Percentiles rank a stretch among this genome's conserved stretches.
Evolutionary conservation across 1,139 yeast species (phyloP).

Genomic region (Meyerozyma sp.): DNA sequence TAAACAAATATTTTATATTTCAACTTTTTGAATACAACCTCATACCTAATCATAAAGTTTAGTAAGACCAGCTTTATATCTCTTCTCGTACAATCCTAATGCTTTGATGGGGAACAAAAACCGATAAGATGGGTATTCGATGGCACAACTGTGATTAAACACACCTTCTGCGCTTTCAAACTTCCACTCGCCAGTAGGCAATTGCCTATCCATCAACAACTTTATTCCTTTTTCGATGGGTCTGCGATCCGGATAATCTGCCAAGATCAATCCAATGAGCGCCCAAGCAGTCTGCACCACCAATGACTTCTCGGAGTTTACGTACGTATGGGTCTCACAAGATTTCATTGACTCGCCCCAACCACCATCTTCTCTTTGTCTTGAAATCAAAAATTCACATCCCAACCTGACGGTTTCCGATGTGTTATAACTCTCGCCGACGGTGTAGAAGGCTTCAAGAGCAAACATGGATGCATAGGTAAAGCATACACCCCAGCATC

Average conservation of each 20-base stretch:
- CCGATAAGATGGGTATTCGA: constrained; percentile 92
- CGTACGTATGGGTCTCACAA: constrained; percentile 79
- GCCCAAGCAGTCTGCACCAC: constrained; percentile 96
- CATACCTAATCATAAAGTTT: not conserved
- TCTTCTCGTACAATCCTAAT: constrained; percentile 63
- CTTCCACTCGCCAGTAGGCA: constrained; percentile 76
- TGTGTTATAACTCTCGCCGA: constrained; percentile 58
- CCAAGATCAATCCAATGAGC: constrained; percentile 71
- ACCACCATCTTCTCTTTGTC: constrained; percentile 87
- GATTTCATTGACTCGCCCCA: constrained; percentile 92
- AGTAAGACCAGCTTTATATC: constrained; percentile 9
- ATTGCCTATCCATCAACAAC: constrained; percentile 64
- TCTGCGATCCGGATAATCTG: constrained; percentile 66
- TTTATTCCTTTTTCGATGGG: constrained; percentile 62
- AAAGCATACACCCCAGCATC: constrained; percentile 96
- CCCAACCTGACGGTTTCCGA: constrained; percentile 63
- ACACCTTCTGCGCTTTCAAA: constrained; percentile 92
- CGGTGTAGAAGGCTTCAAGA: constrained; percentile 77
- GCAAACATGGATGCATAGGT: constrained; percentile 99
- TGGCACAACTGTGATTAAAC: constrained; percentile 86
- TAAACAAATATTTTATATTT: not conserved
- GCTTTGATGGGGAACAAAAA: constrained; percentile 92
- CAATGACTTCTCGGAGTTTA: constrained; percentile 51
- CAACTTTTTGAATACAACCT: too few species aligned
- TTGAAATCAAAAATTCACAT: constrained; percentile 74